A percentile compares a stretch with the other conserved stretches of the same genome.
phyloP scores from a whole-genome alignment of 371 early-diverging fungal species.

The Choanephora cucurbitarum region DNA sequence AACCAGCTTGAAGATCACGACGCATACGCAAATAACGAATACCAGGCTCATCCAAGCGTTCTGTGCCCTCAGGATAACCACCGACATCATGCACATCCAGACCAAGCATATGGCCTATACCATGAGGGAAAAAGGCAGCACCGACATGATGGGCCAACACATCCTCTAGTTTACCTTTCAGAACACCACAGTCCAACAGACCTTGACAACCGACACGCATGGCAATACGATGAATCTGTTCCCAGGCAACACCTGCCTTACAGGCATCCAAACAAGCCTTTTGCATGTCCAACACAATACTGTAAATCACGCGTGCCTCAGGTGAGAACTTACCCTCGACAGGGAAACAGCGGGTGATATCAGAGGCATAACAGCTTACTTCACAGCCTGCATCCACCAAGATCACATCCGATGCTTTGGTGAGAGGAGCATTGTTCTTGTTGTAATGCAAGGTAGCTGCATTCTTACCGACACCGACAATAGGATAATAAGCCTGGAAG shows the following conservation, averaged over 20 bases:
- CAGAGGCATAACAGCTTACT: constrained; percentile 79
- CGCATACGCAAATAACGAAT: constrained; percentile 87
- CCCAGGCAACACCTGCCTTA: constrained; percentile 85
- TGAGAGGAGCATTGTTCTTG: constrained; percentile 64
- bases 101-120: constrained; percentile 74
- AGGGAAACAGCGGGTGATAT: constrained; percentile 92
- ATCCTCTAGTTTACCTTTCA: constrained; percentile 70
- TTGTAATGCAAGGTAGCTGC: constrained; percentile 87
- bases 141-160: constrained; percentile 70
- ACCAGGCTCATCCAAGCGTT: constrained; percentile 80
- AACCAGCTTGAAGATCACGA: constrained; percentile 73
- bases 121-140: constrained; percentile 93
- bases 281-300: constrained; percentile 85
- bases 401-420: constrained; percentile 51
- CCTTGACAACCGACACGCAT: constrained; percentile 74
- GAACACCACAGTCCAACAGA: constrained; percentile 72
- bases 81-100: constrained; percentile 90
- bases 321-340: constrained; percentile 77
- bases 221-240: constrained; percentile 86
- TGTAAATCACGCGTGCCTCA: constrained; percentile 78
- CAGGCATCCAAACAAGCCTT: constrained; percentile 65
- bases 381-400: constrained; percentile 92
- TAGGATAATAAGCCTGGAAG: constrained; percentile 85
- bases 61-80: constrained; percentile 82
- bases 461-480: constrained; percentile 78